Conservation (phyloP, 164 flowering plant species). For the Vitis amurensis region DNA sequence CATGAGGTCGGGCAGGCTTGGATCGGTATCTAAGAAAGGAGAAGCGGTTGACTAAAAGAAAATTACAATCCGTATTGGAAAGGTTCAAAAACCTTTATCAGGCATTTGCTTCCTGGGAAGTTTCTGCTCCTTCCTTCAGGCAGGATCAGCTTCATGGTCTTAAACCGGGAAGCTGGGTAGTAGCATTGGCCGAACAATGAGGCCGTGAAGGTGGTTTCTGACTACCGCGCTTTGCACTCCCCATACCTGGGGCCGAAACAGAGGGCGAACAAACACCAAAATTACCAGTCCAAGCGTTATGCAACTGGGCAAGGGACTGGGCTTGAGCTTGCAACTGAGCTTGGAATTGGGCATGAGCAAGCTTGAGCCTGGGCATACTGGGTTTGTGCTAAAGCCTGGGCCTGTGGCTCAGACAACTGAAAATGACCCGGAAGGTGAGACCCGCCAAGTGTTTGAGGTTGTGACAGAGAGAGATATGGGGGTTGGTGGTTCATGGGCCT, state of each 20-base stretch:
- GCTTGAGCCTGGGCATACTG: constrained; percentile 37
- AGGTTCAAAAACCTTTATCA: constrained; percentile 24
- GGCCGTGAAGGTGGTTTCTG: constrained; percentile 76
- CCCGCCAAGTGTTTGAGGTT: constrained; percentile 34
- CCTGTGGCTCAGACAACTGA: constrained; percentile 44
- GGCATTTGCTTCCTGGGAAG: constrained; percentile 67
- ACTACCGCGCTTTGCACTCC: constrained; percentile 46
- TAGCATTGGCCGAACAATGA: constrained; percentile 43
- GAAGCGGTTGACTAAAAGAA: no score
- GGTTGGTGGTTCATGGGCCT: constrained; percentile 31
- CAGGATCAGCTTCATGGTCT: constrained; percentile 82
- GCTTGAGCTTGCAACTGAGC: constrained; percentile 32
- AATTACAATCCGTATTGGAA: no score
- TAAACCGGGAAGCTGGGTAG: constrained; percentile 41
- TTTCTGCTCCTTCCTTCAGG: constrained; percentile 67
- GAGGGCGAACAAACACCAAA: constrained; percentile 40
- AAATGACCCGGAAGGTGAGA: constrained; percentile 43
- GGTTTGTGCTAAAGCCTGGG: constrained; percentile 25
- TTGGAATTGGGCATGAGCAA: constrained; percentile 22
- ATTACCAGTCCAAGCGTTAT: constrained; percentile 26
- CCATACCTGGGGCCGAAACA: constrained; percentile 45
- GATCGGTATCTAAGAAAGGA: no score
- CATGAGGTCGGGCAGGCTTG: no score
- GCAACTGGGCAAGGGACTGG: constrained; percentile 34
- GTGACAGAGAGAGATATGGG: constrained; percentile 40